Base-by-base conservation (phyloP, 176 grass and related monocot species). In the Otatea glauca region DNA sequence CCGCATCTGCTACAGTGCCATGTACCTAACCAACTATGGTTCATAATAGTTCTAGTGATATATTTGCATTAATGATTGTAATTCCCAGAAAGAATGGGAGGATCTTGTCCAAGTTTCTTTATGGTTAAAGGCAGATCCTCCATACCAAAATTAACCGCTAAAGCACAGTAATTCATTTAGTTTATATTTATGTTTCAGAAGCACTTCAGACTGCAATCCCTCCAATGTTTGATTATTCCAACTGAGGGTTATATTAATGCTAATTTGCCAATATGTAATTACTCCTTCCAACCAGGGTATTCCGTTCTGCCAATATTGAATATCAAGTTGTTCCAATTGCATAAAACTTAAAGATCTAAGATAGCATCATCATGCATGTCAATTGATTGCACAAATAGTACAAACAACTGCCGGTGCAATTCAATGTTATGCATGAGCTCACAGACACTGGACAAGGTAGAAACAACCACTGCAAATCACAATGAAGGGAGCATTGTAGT, bases 341-440 rank as follows among this genome's bases (percentile, higher is more conserved):
- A 20, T 58, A 68, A 39, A 15, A 42, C 43, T 50, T 35, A 41
- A 24, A 65, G 34, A 79, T 72, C 20, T 9, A 38, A 72, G 13
- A 53, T 23, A 58, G 55, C 37, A 65, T 51, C 6, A 29, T 54
- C 44, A 80, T 12, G 29, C 49, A 73, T 66, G 47, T 24, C 68
- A 32, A 43, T 17, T 81, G n/a, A 43, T 65, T 15, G 60, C 45
- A 66, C 20, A 75, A 53, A 58, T 75, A 20, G 27, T 61, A 21
- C 17, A 20, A 24, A 55, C 23, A 49, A 41, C 32, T 65, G 8
- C 38, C 9, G 14, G 13, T 65, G 29, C 45, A 84, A 74, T 38
- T 74, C 43, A 65, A 16, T 75, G 16, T 38, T 75, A 75, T 75
- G 15, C n/a, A 75, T 21, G 47, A 20, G 18, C 51, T 75, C 71